Evolutionary conservation across 805 yeast species (phyloP).

Genomic region (Nakazawaea holstii): DNA sequence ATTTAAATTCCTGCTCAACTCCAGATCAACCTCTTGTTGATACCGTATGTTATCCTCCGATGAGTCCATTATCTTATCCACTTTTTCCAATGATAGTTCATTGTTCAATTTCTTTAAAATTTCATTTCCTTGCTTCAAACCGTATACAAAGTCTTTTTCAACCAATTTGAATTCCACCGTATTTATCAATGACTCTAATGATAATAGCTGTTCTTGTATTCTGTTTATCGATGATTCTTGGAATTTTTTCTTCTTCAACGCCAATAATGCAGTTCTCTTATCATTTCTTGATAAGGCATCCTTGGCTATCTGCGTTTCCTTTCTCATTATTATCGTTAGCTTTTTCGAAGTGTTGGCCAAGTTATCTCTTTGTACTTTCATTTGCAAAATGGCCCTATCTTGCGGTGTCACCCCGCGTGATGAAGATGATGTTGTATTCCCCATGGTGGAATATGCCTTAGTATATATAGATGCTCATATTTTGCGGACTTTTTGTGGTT

Average conservation of each 20-base stretch:
- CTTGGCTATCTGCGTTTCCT: conserved; percentile 59
- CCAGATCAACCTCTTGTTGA: conserved; percentile 66
- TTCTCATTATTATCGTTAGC: conserved; percentile 48
- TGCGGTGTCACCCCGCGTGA: conserved; percentile 70
- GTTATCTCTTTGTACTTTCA: conserved; percentile 85
- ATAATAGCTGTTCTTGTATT: conserved; percentile 73
- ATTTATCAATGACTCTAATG: conserved; percentile 71
- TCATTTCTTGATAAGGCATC: conserved; percentile 48
- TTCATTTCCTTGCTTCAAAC: conserved; percentile 74
- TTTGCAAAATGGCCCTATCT: conserved; percentile 80
- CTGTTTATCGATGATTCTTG: conserved; percentile 68
- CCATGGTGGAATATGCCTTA: conserved; percentile 20
- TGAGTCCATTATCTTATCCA: conserved; percentile 82
- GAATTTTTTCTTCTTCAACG: conserved; percentile 73
- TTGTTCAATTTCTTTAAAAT: conserved; percentile 70
- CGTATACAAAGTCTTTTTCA: conserved; percentile 78
- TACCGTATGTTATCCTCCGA: conserved; percentile 75
- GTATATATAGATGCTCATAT: background rate
- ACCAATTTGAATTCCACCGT: conserved; percentile 85
- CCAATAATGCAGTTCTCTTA: conserved; percentile 56
- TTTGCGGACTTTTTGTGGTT: background rate
- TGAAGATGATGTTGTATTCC: conserved; percentile 22
- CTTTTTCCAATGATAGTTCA: conserved; percentile 71
- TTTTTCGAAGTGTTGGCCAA: conserved; percentile 66
- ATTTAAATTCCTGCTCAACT: conserved; percentile 38